Percentiles rank a stretch among this genome's conserved stretches.
Evolutionary conservation across 768 basidiomycete species (phyloP).

Genomic region (Phlebiopsis flavidoalba): DNA sequence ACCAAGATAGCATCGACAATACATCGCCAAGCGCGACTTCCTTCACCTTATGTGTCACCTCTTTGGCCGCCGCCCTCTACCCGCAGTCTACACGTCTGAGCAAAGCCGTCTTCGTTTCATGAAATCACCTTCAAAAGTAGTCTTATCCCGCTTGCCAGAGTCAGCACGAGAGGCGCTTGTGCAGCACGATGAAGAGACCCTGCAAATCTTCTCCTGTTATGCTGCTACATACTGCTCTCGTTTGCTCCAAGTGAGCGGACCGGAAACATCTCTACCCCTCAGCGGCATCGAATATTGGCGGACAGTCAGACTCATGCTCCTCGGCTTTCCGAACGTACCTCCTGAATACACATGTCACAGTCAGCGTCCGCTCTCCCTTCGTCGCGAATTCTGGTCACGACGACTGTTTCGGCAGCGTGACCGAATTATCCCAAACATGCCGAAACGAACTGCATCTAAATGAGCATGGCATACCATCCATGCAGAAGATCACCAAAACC

Average conservation of each 20-base stretch:
- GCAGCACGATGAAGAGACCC: constrained; percentile 43
- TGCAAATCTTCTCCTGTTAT: constrained; percentile 51
- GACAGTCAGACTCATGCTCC: neutral
- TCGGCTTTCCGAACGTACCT: constrained; percentile 34
- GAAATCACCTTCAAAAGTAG: constrained; percentile 50
- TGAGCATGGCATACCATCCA: constrained; percentile 55
- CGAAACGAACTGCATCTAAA: constrained; percentile 52
- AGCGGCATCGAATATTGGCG: constrained; percentile 26
- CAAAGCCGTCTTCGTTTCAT: constrained; percentile 29
- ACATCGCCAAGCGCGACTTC: constrained; percentile 43
- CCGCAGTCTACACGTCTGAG: constrained; percentile 35
- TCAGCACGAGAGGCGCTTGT: constrained; percentile 36
- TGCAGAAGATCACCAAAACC: constrained; percentile 30
- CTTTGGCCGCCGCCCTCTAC: constrained; percentile 56
- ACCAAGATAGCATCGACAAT: constrained; percentile 29
- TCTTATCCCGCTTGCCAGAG: constrained; percentile 45
- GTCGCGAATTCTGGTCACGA: constrained; percentile 65
- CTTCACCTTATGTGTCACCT: constrained; percentile 58
- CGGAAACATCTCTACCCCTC: constrained; percentile 45
- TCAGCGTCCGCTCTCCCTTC: constrained; percentile 51
- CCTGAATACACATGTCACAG: constrained; percentile 29
- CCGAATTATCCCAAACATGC: constrained; percentile 47
- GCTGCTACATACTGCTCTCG: constrained; percentile 44
- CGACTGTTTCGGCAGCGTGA: constrained; percentile 46
- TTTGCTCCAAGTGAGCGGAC: constrained; percentile 31